Conservation (phyloP, 2,329 filamentous ascomycete genomes). For the Teratosphaeria destructans region DNA sequence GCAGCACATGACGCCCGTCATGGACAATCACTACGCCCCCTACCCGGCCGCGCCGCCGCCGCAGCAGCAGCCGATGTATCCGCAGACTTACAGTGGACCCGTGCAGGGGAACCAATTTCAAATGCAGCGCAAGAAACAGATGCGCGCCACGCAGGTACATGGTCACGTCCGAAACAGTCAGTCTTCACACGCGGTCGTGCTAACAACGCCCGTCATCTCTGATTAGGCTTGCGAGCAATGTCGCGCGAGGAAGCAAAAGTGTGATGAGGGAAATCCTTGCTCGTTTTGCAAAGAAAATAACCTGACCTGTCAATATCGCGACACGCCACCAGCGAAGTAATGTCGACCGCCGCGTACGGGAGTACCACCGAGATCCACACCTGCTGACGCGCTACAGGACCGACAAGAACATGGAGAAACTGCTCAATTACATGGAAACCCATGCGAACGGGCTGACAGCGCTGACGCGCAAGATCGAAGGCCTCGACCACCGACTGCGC, state of each 20-base stretch:
- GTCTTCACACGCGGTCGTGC: not conserved
- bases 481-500: constrained; percentile 16
- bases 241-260: constrained; percentile 79
- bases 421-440: constrained; percentile 34
- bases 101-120: constrained; percentile 12
- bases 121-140: constrained; percentile 23
- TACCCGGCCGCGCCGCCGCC: constrained; percentile 15
- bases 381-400: constrained; percentile 31
- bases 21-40: constrained; percentile 13
- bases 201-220: constrained; percentile 7
- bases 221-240: constrained; percentile 80
- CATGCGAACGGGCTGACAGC: constrained; percentile 22
- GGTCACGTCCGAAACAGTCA: not conserved
- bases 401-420: constrained; percentile 39
- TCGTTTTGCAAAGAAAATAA: constrained; percentile 79
- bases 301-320: constrained; percentile 75
- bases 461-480: constrained; percentile 16
- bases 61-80: constrained; percentile 18
- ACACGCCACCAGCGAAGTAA: constrained; percentile 84
- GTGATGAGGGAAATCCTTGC: constrained; percentile 76
- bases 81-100: constrained; percentile 14
- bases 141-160: constrained; percentile 27
- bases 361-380: not conserved
- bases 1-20: constrained; percentile 19
- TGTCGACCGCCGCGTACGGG: constrained; percentile 21